phyloP scores from a whole-genome alignment of 2,329 filamentous ascomycete species.

The Emergomyces orientalis region DNA sequence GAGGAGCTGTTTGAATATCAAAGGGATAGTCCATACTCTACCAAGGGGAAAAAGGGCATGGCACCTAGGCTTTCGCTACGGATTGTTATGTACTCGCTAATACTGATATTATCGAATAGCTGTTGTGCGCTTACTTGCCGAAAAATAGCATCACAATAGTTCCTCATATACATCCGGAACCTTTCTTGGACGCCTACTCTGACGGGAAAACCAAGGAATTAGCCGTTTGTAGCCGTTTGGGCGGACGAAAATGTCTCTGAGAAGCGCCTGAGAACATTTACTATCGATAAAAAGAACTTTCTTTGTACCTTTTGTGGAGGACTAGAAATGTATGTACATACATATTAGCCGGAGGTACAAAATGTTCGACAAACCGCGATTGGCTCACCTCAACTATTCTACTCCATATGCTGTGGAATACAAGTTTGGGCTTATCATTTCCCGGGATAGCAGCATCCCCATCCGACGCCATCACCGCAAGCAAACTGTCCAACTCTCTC shows the following conservation, averaged over 20 bases:
- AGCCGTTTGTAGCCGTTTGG: neutral
- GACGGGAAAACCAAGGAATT: neutral
- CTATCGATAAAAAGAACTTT: neutral
- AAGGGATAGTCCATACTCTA: neutral
- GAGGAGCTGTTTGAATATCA: neutral
- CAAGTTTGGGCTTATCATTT: slow-evolving; percentile 23
- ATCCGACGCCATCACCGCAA: neutral
- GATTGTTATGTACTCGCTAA: neutral
- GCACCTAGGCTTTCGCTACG: neutral
- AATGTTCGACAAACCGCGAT: neutral
- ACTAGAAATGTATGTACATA: neutral
- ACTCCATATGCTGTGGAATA: slow-evolving; percentile 24
- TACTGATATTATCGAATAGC: neutral
- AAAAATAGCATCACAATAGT: neutral
- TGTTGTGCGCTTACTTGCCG: neutral
- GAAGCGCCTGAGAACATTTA: neutral
- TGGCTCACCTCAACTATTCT: slow-evolving; percentile 16
- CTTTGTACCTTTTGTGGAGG: neutral
- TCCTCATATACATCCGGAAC: neutral
- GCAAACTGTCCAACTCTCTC: neutral
- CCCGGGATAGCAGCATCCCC: neutral
- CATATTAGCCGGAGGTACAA: neutral
- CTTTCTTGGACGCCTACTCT: neutral
- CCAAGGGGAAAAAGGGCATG: neutral
- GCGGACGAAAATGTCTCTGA: neutral